Conservation (phyloP, 208 protist genomes). For the Leishmania amazonensis region DNA sequence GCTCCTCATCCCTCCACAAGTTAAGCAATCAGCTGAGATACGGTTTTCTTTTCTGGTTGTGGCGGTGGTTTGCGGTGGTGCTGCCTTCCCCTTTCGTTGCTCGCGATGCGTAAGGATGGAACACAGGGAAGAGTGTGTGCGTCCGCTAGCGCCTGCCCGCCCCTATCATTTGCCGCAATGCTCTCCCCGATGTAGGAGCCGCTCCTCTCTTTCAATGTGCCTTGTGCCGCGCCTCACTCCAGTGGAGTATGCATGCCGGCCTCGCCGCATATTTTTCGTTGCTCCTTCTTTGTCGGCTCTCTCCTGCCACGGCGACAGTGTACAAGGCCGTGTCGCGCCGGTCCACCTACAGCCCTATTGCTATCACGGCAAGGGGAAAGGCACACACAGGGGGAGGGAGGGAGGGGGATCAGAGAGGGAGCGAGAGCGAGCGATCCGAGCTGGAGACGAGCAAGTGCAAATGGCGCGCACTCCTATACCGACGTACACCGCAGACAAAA, state of each 20-base stretch:
- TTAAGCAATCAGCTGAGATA: too few species aligned
- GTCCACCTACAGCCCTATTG: too few species aligned
- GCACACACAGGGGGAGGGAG: neutral
- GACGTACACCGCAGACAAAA: neutral
- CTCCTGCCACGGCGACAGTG: too few species aligned
- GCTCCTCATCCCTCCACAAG: too few species aligned
- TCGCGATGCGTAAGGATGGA: neutral
- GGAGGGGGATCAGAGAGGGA: neutral
- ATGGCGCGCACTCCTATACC: too few species aligned
- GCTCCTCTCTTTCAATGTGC: neutral
- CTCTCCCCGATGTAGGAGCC: neutral
- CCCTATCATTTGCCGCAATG: neutral
- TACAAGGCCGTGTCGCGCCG: too few species aligned
- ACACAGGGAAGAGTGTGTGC: neutral
- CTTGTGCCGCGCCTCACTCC: neutral
- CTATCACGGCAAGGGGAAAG: too few species aligned
- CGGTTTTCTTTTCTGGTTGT: neutral
- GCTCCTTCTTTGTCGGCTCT: too few species aligned
- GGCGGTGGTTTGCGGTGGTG: neutral
- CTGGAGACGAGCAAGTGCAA: too few species aligned
- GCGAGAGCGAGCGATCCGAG: neutral
- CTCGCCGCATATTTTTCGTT: neutral
- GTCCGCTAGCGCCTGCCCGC: neutral
- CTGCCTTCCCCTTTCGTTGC: neutral
- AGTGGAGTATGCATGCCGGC: neutral